Evolutionary conservation across 805 yeast genomes (phyloP).

Genomic region (Brettanomyces nanus): DNA sequence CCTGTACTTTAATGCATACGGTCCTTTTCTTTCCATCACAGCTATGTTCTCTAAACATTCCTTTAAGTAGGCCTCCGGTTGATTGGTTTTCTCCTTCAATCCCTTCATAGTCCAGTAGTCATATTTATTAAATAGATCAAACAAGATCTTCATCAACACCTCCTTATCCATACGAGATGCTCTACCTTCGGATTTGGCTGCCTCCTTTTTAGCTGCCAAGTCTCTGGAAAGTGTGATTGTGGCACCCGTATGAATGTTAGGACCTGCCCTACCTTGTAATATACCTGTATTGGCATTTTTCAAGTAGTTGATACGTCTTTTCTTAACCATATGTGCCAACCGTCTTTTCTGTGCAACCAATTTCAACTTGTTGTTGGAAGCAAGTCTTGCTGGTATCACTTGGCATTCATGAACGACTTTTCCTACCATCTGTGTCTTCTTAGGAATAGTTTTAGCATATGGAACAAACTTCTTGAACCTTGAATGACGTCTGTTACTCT

Average conservation of each 20-base stretch:
- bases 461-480: constrained; percentile 46
- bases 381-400: constrained; percentile 69
- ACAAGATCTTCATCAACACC: constrained; percentile 80
- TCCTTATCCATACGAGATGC: constrained; percentile 92
- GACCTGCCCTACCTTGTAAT: constrained; percentile 78
- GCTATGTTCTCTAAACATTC: constrained; percentile 90
- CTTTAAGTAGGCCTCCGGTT: constrained; percentile 89
- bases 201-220: constrained; percentile 45
- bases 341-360: constrained; percentile 36
- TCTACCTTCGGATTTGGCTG: constrained; percentile 60
- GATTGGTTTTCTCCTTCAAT: constrained; percentile 84
- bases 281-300: constrained; percentile 74
- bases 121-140: constrained; percentile 85
- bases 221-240: constrained; percentile 62
- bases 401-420: constrained; percentile 90
- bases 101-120: constrained; percentile 97
- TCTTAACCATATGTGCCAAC: constrained; percentile 28
- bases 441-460: constrained; percentile 80
- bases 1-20: constrained; percentile 87
- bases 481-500: not conserved
- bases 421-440: constrained; percentile 77
- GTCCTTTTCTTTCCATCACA: constrained; percentile 83
- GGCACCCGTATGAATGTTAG: constrained; percentile 61
- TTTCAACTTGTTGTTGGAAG: constrained; percentile 55
- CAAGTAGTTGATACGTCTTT: constrained; percentile 45